A percentile compares a stretch with the other conserved stretches of the same genome.
These are phyloP conservation scores for Penicillium pulvis DNA, from an alignment of 495 filamentous ascomycete genomes.

Conservation along the genomic window DNA sequence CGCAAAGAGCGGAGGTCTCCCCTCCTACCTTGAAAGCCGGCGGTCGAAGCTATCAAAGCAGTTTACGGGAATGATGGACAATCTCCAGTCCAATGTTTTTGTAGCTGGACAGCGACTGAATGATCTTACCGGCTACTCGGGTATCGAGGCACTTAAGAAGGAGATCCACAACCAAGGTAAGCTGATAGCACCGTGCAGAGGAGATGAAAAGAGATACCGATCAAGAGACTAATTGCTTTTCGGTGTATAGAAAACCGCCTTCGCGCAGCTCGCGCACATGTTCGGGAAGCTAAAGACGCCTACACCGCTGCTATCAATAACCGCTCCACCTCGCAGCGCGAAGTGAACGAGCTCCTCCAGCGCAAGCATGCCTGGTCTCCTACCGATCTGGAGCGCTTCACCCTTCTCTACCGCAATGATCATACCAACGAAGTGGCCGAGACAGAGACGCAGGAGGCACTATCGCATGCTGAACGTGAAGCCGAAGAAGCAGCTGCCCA, in stretches of 20 bases:
- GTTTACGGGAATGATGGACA: slow-evolving; percentile 81
- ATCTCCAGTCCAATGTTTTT: slow-evolving; percentile 80
- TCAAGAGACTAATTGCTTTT: slow-evolving; percentile 9
- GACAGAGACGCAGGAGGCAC: slow-evolving; percentile 64
- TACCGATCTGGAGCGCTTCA: slow-evolving; percentile 90
- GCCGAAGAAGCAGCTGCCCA: slow-evolving; percentile 73
- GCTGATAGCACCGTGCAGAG: slow-evolving; percentile 3
- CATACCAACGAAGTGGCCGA: slow-evolving; percentile 93
- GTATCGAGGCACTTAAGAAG: slow-evolving; percentile 82
- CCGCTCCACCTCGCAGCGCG: slow-evolving; percentile 85
- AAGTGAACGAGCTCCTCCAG: slow-evolving; percentile 91
- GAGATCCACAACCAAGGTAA: slow-evolving; percentile 70
- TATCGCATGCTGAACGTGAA: slow-evolving; percentile 73
- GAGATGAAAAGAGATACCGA: not conserved
- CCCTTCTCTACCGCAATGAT: slow-evolving; percentile 84
- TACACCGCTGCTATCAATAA: slow-evolving; percentile 78
- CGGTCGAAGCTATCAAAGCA: slow-evolving; percentile 72
- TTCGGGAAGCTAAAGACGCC: slow-evolving; percentile 69
- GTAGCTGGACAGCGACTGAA: slow-evolving; percentile 86
- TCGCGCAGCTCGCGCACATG: slow-evolving; percentile 59
- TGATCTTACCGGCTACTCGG: slow-evolving; percentile 89
- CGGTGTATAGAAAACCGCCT: slow-evolving; percentile 59
- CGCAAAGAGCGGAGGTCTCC: slow-evolving; percentile 51
- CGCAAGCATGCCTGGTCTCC: slow-evolving; percentile 91
- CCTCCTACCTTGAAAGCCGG: slow-evolving; percentile 73